Percentiles rank a stretch among this genome's conserved stretches.
phyloP scores from a whole-genome alignment of 805 yeast genomes.

The Helenozyma baotianmanensis region DNA sequence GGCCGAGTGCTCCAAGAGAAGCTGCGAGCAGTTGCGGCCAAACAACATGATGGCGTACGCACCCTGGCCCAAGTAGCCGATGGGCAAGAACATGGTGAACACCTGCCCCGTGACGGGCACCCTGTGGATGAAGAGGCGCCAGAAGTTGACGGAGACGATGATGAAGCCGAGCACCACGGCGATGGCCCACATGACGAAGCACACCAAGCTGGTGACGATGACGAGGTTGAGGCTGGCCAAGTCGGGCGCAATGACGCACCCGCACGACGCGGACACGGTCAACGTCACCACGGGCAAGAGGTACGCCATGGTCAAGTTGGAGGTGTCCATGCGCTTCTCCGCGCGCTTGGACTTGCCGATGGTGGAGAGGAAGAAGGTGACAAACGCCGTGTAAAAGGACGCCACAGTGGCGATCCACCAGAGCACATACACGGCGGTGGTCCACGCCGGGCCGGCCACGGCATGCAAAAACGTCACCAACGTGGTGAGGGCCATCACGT shows the following conservation, averaged over 20 bases:
- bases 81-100: constrained; percentile 69
- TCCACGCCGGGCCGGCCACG: constrained; percentile 41
- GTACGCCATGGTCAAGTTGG: constrained; percentile 50
- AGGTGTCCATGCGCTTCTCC: constrained; percentile 13
- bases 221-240: constrained; percentile 43
- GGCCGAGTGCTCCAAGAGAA: constrained; percentile 14
- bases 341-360: constrained; percentile 31
- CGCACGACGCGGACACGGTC: constrained; percentile 72
- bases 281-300: constrained; percentile 76
- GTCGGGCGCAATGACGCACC: constrained; percentile 47
- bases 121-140: constrained; percentile 55
- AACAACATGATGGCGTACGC: constrained; percentile 59
- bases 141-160: constrained; percentile 51
- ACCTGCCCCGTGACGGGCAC: constrained; percentile 52
- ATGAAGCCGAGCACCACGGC: constrained; percentile 60
- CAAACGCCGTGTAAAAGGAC: constrained; percentile 58
- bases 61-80: constrained; percentile 87
- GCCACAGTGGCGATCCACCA: constrained; percentile 69
- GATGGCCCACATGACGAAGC: constrained; percentile 62
- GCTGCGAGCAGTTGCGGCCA: constrained; percentile 38
- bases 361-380: constrained; percentile 49
- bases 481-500: constrained; percentile 75
- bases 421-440: constrained; percentile 50
- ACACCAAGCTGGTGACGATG: constrained; percentile 48
- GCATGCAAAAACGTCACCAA: constrained; percentile 52